phyloP scores from a whole-genome alignment of 768 basidiomycete species.

The Pleurotus pulmonarius region DNA sequence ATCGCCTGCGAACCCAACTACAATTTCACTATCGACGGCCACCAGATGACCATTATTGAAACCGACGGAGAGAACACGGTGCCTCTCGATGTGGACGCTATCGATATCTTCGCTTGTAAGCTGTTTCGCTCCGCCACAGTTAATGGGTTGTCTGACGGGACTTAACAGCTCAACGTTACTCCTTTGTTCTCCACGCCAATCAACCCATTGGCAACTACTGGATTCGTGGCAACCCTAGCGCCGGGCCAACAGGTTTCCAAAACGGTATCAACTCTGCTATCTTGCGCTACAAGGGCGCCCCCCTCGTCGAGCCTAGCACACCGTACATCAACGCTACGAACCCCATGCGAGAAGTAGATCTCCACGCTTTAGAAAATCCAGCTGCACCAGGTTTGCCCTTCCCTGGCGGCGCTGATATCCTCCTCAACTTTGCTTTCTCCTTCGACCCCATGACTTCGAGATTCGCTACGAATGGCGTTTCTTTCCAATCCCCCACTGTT shows the following conservation, averaged over 20 bases:
- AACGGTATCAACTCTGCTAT: conserved; percentile 46
- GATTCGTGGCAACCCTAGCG: conserved; percentile 32
- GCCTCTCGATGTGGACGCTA: conserved; percentile 39
- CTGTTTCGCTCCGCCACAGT: not conserved
- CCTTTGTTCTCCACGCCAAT: conserved; percentile 32
- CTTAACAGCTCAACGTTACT: conserved; percentile 28
- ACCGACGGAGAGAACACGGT: conserved; percentile 39
- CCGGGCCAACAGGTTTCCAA: conserved; percentile 23
- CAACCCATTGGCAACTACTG: conserved; percentile 51
- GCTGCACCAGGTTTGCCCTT: conserved; percentile 26
- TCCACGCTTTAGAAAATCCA: conserved; percentile 32
- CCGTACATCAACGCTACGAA: conserved; percentile 14
- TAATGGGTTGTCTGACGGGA: not conserved
- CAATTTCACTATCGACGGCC: conserved; percentile 42
- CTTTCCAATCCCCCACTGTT: conserved; percentile 32
- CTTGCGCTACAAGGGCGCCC: conserved; percentile 46
- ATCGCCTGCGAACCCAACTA: conserved; percentile 32
- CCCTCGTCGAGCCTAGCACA: conserved; percentile 38
- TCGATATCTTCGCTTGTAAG: conserved; percentile 36
- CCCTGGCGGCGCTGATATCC: conserved; percentile 39
- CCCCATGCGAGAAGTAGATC: conserved; percentile 31
- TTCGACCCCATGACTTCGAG: conserved; percentile 12
- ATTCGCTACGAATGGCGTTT: conserved; percentile 25
- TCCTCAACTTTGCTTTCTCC: conserved; percentile 28
- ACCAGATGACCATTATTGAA: conserved; percentile 51